Evolutionary conservation across 495 filamentous ascomycete species (phyloP).

Genomic region (Daldinia childiae): DNA sequence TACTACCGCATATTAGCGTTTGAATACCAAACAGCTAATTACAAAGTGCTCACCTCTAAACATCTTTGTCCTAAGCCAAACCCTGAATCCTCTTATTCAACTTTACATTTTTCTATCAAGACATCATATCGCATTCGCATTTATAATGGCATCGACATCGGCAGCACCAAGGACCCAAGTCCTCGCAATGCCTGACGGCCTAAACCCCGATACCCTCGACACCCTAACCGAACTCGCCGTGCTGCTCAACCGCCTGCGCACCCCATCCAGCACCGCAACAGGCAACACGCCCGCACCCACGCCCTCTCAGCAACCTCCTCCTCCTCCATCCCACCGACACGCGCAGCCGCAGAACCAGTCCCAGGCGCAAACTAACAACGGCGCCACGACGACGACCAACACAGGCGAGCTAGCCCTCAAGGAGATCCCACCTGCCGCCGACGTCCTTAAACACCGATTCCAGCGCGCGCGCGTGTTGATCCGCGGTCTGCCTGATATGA

Average conservation of each 20-base stretch:
- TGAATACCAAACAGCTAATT: neutral
- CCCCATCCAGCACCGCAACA: conserved; percentile 36
- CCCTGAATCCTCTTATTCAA: neutral
- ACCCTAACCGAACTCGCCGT: conserved; percentile 82
- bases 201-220: conserved; percentile 77
- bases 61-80: neutral
- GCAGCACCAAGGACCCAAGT: conserved; percentile 37
- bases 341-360: conserved; percentile 46
- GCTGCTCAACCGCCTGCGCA: conserved; percentile 77
- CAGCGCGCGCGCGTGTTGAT: conserved; percentile 77
- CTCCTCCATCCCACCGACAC: conserved; percentile 42
- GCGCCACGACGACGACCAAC: conserved; percentile 38
- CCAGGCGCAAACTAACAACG: conserved; percentile 36
- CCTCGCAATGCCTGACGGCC: conserved; percentile 54
- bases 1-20: neutral
- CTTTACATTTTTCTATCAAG: neutral
- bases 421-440: conserved; percentile 77
- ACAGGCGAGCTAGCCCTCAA: conserved; percentile 69
- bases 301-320: conserved; percentile 28
- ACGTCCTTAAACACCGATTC: conserved; percentile 79
- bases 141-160: conserved; percentile 47
- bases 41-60: neutral
- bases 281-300: conserved; percentile 24
- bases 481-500: conserved; percentile 75
- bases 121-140: neutral